Evolutionary conservation across 345 rosid genomes (phyloP), one percentile per base, ranked within the genome.

Genomic region (Kandelia obovata): DNA sequence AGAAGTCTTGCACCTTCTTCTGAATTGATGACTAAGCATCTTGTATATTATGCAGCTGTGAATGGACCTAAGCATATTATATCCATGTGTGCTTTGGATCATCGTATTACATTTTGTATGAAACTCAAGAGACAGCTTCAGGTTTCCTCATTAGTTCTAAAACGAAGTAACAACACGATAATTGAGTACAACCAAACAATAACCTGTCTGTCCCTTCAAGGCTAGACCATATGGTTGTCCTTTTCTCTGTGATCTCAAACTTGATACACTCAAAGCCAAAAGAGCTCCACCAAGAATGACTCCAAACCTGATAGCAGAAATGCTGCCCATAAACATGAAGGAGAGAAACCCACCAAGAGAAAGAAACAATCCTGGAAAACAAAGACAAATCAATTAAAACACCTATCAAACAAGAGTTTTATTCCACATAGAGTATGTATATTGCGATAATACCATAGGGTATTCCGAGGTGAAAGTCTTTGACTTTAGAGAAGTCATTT

Each of bases 261-360:
- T 92, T 28, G 83, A 64, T 66, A 96, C 37, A 67, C 97, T 91
- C 61, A 90, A 77, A 28, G 86, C 98, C 80, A 92, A 81, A 66
- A 92, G 85, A 58, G 86, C 70, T 55, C 89, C 90, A 31, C 59
- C 59, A 56, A 56, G 59, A 56, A 56, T 56, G 62, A 92, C 77
- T n/a, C 99, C 99, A 37, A 96, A 92, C 81, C 99, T 90, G 63
- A 96, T 79, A 56, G 98, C 96, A 43, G 96, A 56, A 69, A 82
- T 76, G 88, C 98, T 92, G 62, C 96, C 99, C 0, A 84, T 80
- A 70, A 90, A 20, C 59, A 96, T 90, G 83, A 96, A 96, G 74
- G 83, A 81, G 73, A 92, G 81, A 59, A 96, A 96, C 9, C 99
- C 99, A 58, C 89, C 87, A 70, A 82, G 71, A 19, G 89, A 71